phyloP scores from a whole-genome alignment of 2,329 filamentous ascomycete species.

The Pseudocercospora fuligena region DNA sequence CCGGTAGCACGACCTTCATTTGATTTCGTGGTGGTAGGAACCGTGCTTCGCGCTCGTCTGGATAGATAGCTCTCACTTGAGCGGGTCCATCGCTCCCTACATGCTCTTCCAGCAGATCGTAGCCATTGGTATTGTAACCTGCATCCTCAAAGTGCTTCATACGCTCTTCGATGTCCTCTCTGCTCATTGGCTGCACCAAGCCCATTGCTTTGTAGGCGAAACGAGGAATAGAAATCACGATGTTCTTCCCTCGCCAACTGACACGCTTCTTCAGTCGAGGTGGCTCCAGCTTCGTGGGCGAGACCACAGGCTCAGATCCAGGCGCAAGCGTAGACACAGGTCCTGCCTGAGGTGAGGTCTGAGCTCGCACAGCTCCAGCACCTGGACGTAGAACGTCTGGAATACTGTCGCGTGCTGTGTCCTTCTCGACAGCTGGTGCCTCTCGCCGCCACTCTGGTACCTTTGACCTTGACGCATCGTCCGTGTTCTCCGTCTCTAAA shows the following conservation, averaged over 20 bases:
- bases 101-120: slow-evolving; percentile 62
- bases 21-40: slow-evolving; percentile 52
- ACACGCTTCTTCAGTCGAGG: slow-evolving; percentile 52
- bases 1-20: slow-evolving; percentile 67
- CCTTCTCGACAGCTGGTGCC: background rate
- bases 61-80: slow-evolving; percentile 73
- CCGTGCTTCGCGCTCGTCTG: slow-evolving; percentile 53
- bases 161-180: slow-evolving; percentile 64
- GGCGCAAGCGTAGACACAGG: slow-evolving; percentile 3
- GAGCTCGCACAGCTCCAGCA: background rate
- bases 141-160: slow-evolving; percentile 69
- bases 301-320: slow-evolving; percentile 4
- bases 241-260: slow-evolving; percentile 52
- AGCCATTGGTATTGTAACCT: slow-evolving; percentile 71
- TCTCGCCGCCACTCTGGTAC: slow-evolving; percentile 18
- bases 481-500: background rate
- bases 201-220: slow-evolving; percentile 50
- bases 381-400: slow-evolving; percentile 3
- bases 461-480: slow-evolving; percentile 12
- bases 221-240: slow-evolving; percentile 51
- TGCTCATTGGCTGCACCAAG: slow-evolving; percentile 49
- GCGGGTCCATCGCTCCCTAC: slow-evolving; percentile 30
- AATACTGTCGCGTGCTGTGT: background rate
- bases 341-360: background rate
- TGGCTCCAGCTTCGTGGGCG: slow-evolving; percentile 31